phyloP scores from a whole-genome alignment of 2,329 filamentous ascomycete genomes.

The Nemania abortiva region DNA sequence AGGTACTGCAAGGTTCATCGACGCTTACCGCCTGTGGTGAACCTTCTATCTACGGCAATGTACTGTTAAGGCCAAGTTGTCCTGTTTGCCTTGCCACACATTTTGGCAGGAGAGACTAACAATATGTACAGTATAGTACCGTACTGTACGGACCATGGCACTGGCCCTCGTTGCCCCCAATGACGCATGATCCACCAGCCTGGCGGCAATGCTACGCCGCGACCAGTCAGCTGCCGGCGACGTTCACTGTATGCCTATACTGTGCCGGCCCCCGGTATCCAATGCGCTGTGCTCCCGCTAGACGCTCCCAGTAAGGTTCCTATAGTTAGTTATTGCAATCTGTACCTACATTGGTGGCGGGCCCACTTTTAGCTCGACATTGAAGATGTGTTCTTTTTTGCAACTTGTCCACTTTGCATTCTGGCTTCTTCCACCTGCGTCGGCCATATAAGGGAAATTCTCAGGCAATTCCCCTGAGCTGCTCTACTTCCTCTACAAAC shows the following conservation, averaged over 20 bases:
- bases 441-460: slow-evolving; percentile 50
- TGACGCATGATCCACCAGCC: slow-evolving; percentile 26
- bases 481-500: slow-evolving; percentile 32
- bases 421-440: slow-evolving; percentile 41
- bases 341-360: slow-evolving; percentile 6
- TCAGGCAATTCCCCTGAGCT: slow-evolving; percentile 30
- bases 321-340: not conserved
- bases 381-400: slow-evolving; percentile 53
- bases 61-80: slow-evolving; percentile 40
- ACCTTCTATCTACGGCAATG: not conserved
- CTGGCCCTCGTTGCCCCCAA: slow-evolving; percentile 14
- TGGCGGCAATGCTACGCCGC: slow-evolving; percentile 17
- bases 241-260: not conserved
- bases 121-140: slow-evolving; percentile 3
- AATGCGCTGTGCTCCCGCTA: not conserved
- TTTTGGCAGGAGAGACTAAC: slow-evolving; percentile 21
- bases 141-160: not conserved
- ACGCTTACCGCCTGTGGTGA: not conserved
- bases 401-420: slow-evolving; percentile 51
- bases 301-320: not conserved
- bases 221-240: not conserved
- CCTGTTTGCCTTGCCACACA: slow-evolving; percentile 34
- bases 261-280: not conserved
- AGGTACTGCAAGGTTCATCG: not conserved
- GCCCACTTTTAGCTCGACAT: slow-evolving; percentile 45